These are phyloP conservation scores for Phalaenopsis hybrid DNA, from an alignment of 116 monocot species.

Conservation along the genomic window DNA sequence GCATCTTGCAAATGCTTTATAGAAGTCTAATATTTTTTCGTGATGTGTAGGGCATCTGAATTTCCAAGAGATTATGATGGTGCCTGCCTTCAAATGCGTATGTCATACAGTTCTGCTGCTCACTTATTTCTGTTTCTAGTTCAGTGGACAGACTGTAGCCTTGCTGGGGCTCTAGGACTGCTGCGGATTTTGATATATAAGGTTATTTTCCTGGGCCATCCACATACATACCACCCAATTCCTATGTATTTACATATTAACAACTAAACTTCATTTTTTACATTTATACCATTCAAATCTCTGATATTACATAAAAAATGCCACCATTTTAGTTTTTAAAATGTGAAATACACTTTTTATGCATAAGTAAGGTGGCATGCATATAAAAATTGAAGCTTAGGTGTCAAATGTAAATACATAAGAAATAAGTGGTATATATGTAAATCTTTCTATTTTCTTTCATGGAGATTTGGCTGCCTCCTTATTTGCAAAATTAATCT, in stretches of 20 bases:
- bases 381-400: no score
- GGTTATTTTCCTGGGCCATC: slow-evolving; percentile 17
- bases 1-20: neutral
- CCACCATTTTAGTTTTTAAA: no score
- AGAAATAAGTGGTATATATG: no score
- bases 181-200: slow-evolving; percentile 75
- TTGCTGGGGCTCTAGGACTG: slow-evolving; percentile 80
- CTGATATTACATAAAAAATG: no score
- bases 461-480: neutral
- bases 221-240: no score
- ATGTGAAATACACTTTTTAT: no score
- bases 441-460: neutral
- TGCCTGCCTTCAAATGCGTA: slow-evolving; percentile 73
- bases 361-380: no score
- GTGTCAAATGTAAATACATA: no score
- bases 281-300: no score
- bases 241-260: no score
- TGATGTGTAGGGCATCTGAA: slow-evolving; percentile 59
- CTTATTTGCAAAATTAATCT: neutral
- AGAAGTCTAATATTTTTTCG: neutral
- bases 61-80: slow-evolving; percentile 74
- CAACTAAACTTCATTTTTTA: no score
- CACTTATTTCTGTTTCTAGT: slow-evolving; percentile 71
- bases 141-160: slow-evolving; percentile 75
- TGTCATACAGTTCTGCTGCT: slow-evolving; percentile 82